Base-by-base conservation (phyloP, 1,284 basidiomycete species). In the Peniophora sp. region DNA sequence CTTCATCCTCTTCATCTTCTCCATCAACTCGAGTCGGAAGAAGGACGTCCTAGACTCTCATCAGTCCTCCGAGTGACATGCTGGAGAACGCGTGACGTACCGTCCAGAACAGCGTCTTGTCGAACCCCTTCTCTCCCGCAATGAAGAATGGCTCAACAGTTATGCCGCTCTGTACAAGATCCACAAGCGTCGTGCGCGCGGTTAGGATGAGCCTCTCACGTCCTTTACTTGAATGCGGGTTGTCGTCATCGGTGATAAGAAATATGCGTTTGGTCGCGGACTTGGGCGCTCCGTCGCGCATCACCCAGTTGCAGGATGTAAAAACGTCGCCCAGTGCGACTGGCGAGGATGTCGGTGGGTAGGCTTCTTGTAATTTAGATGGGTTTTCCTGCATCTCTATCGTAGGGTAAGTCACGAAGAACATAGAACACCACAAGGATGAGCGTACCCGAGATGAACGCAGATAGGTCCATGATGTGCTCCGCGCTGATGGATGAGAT, bases 111-210 rank as follows among this genome's bases (percentile, higher is more conserved):
- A 80, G 83, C 14, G 78, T 73, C 3, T 87, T 71, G 49, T 91
- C 80, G 58, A 96, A 96, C 0, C 76, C 71, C 47, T 83, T 82
- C 6, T 83, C 78, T 2, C 76, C 69, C 0, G 80, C 80, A 61
- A 99, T 91, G 68, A 98, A 97, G 68, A 95, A 98, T 0, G 96
- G 92, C 60, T 95, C 91, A 47, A 98, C 75, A 6, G 77, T 79
- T 32, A 92, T 84, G 0, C 92, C 92, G 6, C 87, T 79, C 64
- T 92, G 84, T 3, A 77, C 75, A 39, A 96, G 72, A 64, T 97
- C 94, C 91, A 79, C 71, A 49, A 89, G 68, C 2, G 84, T 88
- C 2, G 84, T 89, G 52, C 76, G 72, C 9, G 87, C 83, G 2
- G 85, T 82, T 2, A 73, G 83, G 2, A 78, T 64, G 11, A 88